phyloP scores from a whole-genome alignment of 495 filamentous ascomycete species.

The Penicillium daleae region DNA sequence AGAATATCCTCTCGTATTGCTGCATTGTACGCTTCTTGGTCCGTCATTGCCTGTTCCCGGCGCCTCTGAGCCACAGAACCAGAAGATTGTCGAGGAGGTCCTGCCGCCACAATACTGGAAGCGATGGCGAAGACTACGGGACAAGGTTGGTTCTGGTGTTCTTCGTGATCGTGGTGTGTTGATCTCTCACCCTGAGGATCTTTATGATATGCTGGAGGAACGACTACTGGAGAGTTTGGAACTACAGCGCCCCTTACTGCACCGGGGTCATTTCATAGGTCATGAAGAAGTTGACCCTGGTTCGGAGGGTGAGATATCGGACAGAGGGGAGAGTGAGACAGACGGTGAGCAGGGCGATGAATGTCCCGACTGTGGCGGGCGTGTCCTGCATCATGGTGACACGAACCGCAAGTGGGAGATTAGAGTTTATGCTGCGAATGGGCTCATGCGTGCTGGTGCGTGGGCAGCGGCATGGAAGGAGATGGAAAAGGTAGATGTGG shows the following conservation, averaged over 20 bases:
- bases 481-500: slow-evolving; percentile 96
- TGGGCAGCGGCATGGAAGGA: slow-evolving; percentile 95
- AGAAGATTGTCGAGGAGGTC: slow-evolving; percentile 57
- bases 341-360: slow-evolving; percentile 49
- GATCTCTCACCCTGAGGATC: slow-evolving; percentile 84
- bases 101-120: slow-evolving; percentile 63
- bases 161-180: slow-evolving; percentile 79
- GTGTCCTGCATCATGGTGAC: slow-evolving; percentile 53
- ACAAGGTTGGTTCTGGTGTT: slow-evolving; percentile 74
- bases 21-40: slow-evolving; percentile 84
- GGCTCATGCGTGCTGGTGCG: slow-evolving; percentile 85
- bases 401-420: slow-evolving; percentile 72
- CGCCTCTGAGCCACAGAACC: slow-evolving; percentile 43
- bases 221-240: slow-evolving; percentile 87
- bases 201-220: slow-evolving; percentile 92
- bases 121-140: slow-evolving; percentile 74
- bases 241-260: slow-evolving; percentile 69
- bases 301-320: slow-evolving; percentile 41
- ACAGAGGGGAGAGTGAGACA: slow-evolving; percentile 37
- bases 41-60: slow-evolving; percentile 69
- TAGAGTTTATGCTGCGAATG: slow-evolving; percentile 90
- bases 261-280: slow-evolving; percentile 73
- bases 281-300: slow-evolving; percentile 39
- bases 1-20: slow-evolving; percentile 77
- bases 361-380: slow-evolving; percentile 64